Evolutionary conservation across 495 filamentous ascomycete genomes (phyloP).

Genomic region (Aspergillus indologenus): DNA sequence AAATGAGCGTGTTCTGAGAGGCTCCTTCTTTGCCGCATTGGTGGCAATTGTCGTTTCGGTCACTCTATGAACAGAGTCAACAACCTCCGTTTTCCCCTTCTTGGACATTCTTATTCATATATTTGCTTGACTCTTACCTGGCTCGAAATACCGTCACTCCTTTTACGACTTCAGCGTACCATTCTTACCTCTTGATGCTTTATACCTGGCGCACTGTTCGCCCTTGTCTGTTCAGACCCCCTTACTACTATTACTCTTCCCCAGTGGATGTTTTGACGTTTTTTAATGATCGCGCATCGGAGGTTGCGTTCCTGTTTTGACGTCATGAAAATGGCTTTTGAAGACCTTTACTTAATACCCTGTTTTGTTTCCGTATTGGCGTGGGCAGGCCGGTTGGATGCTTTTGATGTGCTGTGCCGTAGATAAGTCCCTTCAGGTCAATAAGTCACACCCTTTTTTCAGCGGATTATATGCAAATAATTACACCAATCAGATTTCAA

Average conservation of each 20-base stretch:
- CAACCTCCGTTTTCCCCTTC: conserved; percentile 19
- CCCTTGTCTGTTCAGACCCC: background rate
- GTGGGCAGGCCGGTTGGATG: background rate
- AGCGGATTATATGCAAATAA: background rate
- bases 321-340: background rate
- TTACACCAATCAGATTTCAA: too few species aligned
- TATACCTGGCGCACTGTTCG: conserved; percentile 16
- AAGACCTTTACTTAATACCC: conserved; percentile 15
- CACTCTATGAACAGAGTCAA: conserved; percentile 42
- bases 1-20: conserved; percentile 45
- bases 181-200: conserved; percentile 15
- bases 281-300: conserved; percentile 16
- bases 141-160: conserved; percentile 8
- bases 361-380: conserved; percentile 3
- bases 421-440: background rate
- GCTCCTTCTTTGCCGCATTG: conserved; percentile 56
- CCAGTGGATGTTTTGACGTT: conserved; percentile 20
- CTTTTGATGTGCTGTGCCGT: conserved; percentile 2
- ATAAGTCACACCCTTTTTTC: background rate
- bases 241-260: conserved; percentile 6
- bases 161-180: conserved; percentile 11
- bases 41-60: conserved; percentile 54
- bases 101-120: conserved; percentile 22
- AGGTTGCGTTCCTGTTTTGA: conserved; percentile 9
- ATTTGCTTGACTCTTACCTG: conserved; percentile 10